Evolutionary conservation across 1,284 basidiomycete species (phyloP), one percentile per base, ranked within the genome.

Genomic region (Athelia sp.): DNA sequence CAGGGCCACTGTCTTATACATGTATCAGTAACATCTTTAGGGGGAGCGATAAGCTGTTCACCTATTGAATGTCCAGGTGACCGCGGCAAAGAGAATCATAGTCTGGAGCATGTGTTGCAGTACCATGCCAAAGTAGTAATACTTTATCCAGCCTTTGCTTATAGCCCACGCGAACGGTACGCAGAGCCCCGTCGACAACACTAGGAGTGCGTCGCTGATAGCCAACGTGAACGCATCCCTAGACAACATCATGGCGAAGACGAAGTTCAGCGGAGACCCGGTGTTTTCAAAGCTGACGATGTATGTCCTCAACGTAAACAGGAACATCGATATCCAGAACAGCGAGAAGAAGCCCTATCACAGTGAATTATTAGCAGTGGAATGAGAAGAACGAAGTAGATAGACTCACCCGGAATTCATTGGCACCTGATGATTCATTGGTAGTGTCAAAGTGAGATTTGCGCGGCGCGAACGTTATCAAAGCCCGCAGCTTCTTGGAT

Each of bases 201-300:
- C 87, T 52, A 99, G 81, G 23, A 90, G 74, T 1, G 74, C 85
- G 60, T 99, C 96, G 43, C 86, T 90, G 21, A 96, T 59, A 0
- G 92, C 93, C 13, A 99, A 81, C 0, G 84, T 87, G 45, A 88
- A 64, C 1, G 84, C 92, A 64, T 99, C 91, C 52, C 84, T 78
- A 1, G 92, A 94, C 68, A 99, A 90, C 72, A 96, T 83, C 35
- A 81, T 76, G 2, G 91, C 93, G 61, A 99, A 98, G 11, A 75
- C 80, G 54, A 93, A 73, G 50, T 88, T 86, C 35, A 98, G 78
- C 0, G 92, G 78, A 42, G 84, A 82, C 22, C 93, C 93, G 31
- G 81, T 86, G 6, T 78, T 71, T 59, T 91, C 84, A 58, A 92
- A 84, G 56, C 87, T 82, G 43, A 79, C 76, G 42, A 94, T 72